A percentile compares a stretch with the other conserved stretches of the same genome.
phyloP scores from a whole-genome alignment of 1,139 yeast genomes.

The Hansenula lynferdii region DNA sequence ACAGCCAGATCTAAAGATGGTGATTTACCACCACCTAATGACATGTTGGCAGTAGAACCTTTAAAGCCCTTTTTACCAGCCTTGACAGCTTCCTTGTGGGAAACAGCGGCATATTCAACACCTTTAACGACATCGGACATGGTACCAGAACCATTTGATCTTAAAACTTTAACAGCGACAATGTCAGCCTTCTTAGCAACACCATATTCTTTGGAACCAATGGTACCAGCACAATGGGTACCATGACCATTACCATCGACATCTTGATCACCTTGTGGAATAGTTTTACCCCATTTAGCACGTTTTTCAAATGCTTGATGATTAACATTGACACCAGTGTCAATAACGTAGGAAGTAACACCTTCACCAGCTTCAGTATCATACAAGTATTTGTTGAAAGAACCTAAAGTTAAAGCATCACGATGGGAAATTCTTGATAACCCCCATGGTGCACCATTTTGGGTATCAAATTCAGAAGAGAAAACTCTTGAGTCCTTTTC shows the following conservation, averaged over 20 bases:
- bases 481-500: constrained; percentile 78
- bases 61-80: constrained; percentile 60
- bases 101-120: constrained; percentile 69
- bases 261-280: constrained; percentile 80
- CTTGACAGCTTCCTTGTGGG: constrained; percentile 54
- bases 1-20: constrained; percentile 80
- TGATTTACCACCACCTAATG: constrained; percentile 84
- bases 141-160: constrained; percentile 73
- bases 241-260: constrained; percentile 90
- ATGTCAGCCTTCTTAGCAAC: constrained; percentile 72
- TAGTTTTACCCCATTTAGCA: constrained; percentile 90
- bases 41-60: constrained; percentile 88
- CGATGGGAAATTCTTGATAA: constrained; percentile 93
- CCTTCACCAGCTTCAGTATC: constrained; percentile 88
- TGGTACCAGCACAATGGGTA: constrained; percentile 85
- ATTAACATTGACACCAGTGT: constrained; percentile 81
- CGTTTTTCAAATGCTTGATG: constrained; percentile 89
- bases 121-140: constrained; percentile 82
- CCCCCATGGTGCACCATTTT: constrained; percentile 95
- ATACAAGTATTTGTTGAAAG: constrained; percentile 82
- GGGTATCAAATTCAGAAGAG: constrained; percentile 58
- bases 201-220: constrained; percentile 71
- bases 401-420: constrained; percentile 64
- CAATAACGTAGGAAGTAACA: constrained; percentile 84
- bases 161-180: constrained; percentile 75